Evolutionary conservation across 2,329 filamentous ascomycete species (phyloP), one percentile per base, ranked within the genome.

Genomic region (Hysterium pulicare): DNA sequence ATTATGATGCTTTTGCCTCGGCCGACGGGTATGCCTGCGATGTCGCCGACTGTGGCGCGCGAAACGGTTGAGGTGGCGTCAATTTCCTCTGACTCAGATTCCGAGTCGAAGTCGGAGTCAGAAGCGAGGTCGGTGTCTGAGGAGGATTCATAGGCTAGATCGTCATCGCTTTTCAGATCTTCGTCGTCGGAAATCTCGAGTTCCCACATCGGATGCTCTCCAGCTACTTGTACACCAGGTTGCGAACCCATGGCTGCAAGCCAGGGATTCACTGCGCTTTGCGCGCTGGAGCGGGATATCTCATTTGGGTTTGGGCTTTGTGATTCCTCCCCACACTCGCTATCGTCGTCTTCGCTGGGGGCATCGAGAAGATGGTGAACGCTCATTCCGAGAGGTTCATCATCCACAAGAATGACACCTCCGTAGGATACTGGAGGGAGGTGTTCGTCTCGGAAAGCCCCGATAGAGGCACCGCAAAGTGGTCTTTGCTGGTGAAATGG

Each of bases 281-380:
- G 57, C 8, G 71, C 73, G 36, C 72, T 71, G 3, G 75, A 77
- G 5, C 76, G 64, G 15, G 59, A 48, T 13, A 55, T 47, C 13
- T 66, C 54, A 28, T 56, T 57, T 22, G 54, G 52, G 33, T 51
- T 48, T 6, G 54, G 53, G 38, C 54, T 52, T 13, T 43, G 45
- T 33, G 65, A 61, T 13, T 67, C 64, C 8, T 69, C 71, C 11
- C 64, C 65, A 21, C 59, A 61, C 4, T 72, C 69, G 3, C 66
- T 69, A 28, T 79, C 76, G 33, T 78, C 75, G 33, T 72, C 66
- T 9, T 78, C 74, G 44, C 77, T 78, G 9, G 78, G 72, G 10
- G 72, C 69, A 55, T 96, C 91, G 2, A 97, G 79, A 82, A 97
- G 91, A 65, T 97, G 91, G 59, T 97, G 91, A 0, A 97, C 91